Conservation (phyloP, 805 yeast genomes). For the Lipomyces chichibuensis region DNA sequence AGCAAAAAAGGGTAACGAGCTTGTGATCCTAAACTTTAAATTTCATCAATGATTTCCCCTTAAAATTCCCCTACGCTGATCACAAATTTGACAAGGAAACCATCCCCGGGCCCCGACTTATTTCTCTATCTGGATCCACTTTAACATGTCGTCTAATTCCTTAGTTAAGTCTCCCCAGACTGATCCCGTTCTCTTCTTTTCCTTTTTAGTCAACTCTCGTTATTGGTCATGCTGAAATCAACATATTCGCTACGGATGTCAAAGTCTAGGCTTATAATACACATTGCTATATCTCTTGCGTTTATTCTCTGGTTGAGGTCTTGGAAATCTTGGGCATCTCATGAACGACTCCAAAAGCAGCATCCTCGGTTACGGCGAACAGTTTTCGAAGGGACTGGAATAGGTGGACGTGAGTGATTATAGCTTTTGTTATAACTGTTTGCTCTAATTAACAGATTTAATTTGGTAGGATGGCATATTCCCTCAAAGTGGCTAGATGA, state of each 20-base stretch:
- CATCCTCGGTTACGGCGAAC: conserved; percentile 10
- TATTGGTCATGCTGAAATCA: neutral
- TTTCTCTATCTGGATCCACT: too few species aligned
- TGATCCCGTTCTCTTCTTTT: too few species aligned
- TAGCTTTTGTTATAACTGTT: neutral
- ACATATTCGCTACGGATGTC: neutral
- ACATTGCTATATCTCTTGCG: neutral
- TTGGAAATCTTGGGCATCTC: neutral
- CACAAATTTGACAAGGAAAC: too few species aligned
- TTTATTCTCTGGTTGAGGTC: neutral
- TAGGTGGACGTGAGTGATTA: conserved; percentile 6
- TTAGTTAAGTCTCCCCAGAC: too few species aligned
- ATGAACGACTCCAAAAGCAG: neutral
- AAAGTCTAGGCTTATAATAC: neutral
- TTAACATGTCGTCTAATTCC: too few species aligned
- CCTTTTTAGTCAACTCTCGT: neutral
- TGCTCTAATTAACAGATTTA: neutral
- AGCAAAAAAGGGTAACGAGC: too few species aligned
- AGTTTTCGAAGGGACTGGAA: conserved; percentile 5
- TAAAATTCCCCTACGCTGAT: too few species aligned
- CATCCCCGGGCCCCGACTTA: too few species aligned
- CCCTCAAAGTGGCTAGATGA: conserved; percentile 4
- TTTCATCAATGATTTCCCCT: too few species aligned
- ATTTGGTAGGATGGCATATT: conserved; percentile 10
- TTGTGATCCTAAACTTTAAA: too few species aligned